phyloP scores from a whole-genome alignment of 768 basidiomycete genomes.

The Roridomyces roridus region DNA sequence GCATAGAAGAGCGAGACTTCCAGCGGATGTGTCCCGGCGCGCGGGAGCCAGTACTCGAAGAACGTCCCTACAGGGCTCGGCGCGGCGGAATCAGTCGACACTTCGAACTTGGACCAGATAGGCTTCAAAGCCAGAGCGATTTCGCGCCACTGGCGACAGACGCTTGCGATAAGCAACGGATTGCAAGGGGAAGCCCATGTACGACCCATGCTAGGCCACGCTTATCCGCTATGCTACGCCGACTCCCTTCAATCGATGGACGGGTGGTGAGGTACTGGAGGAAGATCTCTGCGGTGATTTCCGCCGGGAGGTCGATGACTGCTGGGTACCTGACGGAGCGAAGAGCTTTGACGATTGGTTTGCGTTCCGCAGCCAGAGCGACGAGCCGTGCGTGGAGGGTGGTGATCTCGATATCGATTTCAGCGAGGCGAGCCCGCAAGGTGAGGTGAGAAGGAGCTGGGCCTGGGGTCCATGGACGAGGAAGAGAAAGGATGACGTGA shows the following conservation, averaged over 20 bases:
- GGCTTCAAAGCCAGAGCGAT: background rate
- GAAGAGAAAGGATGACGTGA: too few species aligned
- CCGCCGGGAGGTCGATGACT: background rate
- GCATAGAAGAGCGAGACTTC: background rate
- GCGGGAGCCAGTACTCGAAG: background rate
- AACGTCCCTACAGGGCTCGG: background rate
- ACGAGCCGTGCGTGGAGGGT: background rate
- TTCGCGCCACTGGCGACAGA: background rate
- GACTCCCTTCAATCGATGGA: too few species aligned
- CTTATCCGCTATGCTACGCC: too few species aligned
- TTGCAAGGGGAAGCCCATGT: background rate
- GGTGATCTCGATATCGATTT: constrained; percentile 1
- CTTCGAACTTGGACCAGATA: background rate
- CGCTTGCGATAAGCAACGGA: background rate
- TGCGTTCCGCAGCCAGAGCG: background rate
- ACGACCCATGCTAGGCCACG: too few species aligned
- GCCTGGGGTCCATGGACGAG: too few species aligned
- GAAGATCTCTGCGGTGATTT: constrained; percentile 9
- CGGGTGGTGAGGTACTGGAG: background rate
- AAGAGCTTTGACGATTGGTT: background rate
- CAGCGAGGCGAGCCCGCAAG: constrained; percentile 1
- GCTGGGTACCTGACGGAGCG: constrained; percentile 6
- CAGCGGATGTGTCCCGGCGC: background rate
- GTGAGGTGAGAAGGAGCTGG: too few species aligned
- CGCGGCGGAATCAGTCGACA: background rate